These are phyloP conservation scores for Xylariomycetidae sp. DNA, from an alignment of 2,329 filamentous ascomycete genomes.

Conservation along the genomic window DNA sequence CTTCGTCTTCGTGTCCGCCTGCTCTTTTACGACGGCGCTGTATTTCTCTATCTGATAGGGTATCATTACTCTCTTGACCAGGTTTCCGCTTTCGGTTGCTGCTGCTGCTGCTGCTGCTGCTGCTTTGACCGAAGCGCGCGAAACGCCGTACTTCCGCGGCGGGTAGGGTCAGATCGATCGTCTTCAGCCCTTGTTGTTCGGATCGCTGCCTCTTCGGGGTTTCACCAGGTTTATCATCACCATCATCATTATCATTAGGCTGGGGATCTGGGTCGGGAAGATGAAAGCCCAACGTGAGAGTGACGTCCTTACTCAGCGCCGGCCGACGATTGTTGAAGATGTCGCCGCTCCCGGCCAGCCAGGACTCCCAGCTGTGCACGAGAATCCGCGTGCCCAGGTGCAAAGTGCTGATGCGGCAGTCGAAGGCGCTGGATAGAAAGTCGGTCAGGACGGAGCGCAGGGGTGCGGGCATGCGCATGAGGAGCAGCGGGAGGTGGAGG, in stretches of 20 bases:
- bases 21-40: constrained; percentile 41
- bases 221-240: too few species aligned
- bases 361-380: constrained; percentile 45
- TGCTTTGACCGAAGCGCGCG: constrained; percentile 32
- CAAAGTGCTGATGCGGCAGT: constrained; percentile 50
- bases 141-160: constrained; percentile 44
- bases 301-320: constrained; percentile 40
- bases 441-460: constrained; percentile 45
- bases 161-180: constrained; percentile 49
- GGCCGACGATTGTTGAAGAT: constrained; percentile 27
- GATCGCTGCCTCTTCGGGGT: too few species aligned
- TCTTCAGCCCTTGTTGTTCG: constrained; percentile 37
- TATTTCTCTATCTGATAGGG: constrained; percentile 9
- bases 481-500: constrained; percentile 44
- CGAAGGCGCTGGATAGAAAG: constrained; percentile 50
- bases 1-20: constrained; percentile 44
- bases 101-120: constrained; percentile 6
- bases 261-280: too few species aligned
- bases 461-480: constrained; percentile 51
- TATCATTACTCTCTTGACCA: constrained; percentile 26
- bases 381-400: constrained; percentile 47
- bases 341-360: constrained; percentile 38
- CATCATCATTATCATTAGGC: too few species aligned
- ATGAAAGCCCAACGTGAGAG: constrained; percentile 48
- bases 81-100: constrained; percentile 8